Evolutionary conservation across 306 rosid genomes (phyloP), one percentile per base, ranked within the genome.

Genomic region (Cucurbita maxima): DNA sequence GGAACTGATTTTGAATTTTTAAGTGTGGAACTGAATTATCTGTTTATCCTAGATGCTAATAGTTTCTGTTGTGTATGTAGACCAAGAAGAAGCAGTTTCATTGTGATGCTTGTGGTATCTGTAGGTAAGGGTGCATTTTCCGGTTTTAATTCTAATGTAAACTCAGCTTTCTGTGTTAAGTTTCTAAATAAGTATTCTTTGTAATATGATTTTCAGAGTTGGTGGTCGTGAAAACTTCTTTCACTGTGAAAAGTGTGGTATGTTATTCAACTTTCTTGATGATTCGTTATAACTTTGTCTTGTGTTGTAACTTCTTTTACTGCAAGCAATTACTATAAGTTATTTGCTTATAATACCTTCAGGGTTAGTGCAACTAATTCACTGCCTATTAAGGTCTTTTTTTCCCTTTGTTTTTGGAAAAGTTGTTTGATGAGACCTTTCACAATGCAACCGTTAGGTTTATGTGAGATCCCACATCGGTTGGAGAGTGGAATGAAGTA

Each of bases 71-170:
- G 30, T 60, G 69, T 66, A 64, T 79, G 78, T 86, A 88, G 96
- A 88, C 87, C 7, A 20, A 18, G 14, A 90, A 86, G 79, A 77
- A 58, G 22, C 94, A 86, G 44, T 90, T 83, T 71, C 96, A 90
- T 79, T 90, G 96, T 36, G 79, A 83, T 18, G 95, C 86, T n/a
- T 84, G 95, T 40, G 94, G 89, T 59, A 88, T 88, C 81, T 88
- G 95, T 80, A 88, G 96, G 95, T 90, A 30, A 72, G 85, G 59
- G 30, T 34, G 73, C 50, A 41, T 56, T 56, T 73, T 15, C 22
- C 19, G 3, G 25, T 54, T 60, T 22, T 60, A 60, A 16, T 56
- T 73, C 54, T 56, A 38, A 55, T 14, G 40, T 56, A 56, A 60
- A n/a, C 60, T 41, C 37, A 57, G 22, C 51, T 74, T 41, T 77